Evolutionary conservation across 164 flowering plant genomes (phyloP), one percentile per base, ranked within the genome.

Genomic region (Warburgia ugandensis): DNA sequence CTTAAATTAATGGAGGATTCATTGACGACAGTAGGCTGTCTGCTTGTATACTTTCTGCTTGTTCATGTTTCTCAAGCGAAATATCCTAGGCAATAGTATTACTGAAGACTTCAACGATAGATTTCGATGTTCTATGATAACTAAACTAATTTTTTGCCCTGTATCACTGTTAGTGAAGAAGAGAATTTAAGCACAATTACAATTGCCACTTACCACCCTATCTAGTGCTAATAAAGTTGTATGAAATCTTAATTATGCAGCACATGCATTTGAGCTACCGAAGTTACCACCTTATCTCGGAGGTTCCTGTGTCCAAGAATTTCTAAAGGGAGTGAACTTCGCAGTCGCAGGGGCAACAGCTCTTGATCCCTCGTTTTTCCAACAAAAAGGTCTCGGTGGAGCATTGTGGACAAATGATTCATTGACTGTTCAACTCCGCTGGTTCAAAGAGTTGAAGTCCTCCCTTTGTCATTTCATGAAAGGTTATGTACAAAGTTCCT

Each of bases 331-430:
- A 27, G 79, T 58, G 21, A 83, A 77, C 48, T 80, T 83, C 36
- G 91, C 86, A 1, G 77, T 80, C 1, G 76, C 77, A 13, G 80
- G 82, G 47, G 78, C 79, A 6, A 76, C 86, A 0, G 84, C 82
- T 4, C 68, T 83, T 14, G 69, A 74, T 33, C 3, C 55, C 6
- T 21, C 60, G 3, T 72, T 73, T 44, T 72, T 73, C 52, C 33
- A 45, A 29, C 36, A 63, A 0, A 48, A 31, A 16, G 41, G 51
- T 0, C 11, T 75, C 0, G 67, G 59, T 13, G 0, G 8, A 0
- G 0, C 55, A 4, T 12, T 65, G 16, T 64, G 67, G 67, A 67
- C 79, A 2, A 76, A 71, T 41, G 53, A 41, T 40, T 72, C 80
- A 0, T 48, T 77, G 35, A 59, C 58, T 11, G 62, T 61, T 50